Percentiles rank a stretch among this genome's conserved stretches.
Evolutionary conservation across 140 eudicot genomes (phyloP).

Genomic region (Cichorium intybus): DNA sequence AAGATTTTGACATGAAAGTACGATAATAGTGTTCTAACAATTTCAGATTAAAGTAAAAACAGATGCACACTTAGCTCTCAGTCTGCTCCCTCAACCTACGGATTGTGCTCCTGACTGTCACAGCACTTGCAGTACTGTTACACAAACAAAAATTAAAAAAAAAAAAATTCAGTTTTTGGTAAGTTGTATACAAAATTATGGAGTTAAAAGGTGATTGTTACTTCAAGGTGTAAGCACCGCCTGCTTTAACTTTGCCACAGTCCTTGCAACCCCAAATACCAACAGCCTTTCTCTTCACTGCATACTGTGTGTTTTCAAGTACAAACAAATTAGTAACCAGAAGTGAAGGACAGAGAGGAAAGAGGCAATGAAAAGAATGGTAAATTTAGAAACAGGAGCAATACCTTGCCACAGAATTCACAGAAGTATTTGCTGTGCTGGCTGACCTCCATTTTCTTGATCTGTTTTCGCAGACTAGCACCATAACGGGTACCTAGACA

Average conservation of each 20-base stretch:
- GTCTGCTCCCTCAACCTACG: conserved; percentile 45
- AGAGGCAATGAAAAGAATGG: not conserved
- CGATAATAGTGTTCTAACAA: conserved; percentile 1
- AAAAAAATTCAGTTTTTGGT: not conserved
- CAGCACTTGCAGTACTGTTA: conserved; percentile 86
- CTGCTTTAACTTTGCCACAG: conserved; percentile 67
- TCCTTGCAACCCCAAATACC: conserved; percentile 76
- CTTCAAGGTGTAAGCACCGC: conserved; percentile 62
- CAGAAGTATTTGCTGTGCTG: conserved; percentile 66
- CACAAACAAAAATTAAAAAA: not conserved
- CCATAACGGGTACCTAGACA: conserved; percentile 78
- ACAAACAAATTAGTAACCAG: not conserved
- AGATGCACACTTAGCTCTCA: conserved; percentile 24
- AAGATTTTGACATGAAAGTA: conserved; percentile 10
- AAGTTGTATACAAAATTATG: not conserved
- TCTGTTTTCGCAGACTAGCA: conserved; percentile 80
- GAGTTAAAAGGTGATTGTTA: not conserved
- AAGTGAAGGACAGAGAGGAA: not conserved
- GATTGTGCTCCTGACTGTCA: conserved; percentile 47
- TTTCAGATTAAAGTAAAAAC: not conserved
- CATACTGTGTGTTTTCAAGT: conserved; percentile 29
- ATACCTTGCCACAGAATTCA: conserved; percentile 60
- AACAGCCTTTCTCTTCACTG: conserved; percentile 59
- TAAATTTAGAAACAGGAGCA: not conserved
- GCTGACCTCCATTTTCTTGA: conserved; percentile 67